phyloP scores from a whole-genome alignment of 2,329 filamentous ascomycete species.

The Xylaria sp. region DNA sequence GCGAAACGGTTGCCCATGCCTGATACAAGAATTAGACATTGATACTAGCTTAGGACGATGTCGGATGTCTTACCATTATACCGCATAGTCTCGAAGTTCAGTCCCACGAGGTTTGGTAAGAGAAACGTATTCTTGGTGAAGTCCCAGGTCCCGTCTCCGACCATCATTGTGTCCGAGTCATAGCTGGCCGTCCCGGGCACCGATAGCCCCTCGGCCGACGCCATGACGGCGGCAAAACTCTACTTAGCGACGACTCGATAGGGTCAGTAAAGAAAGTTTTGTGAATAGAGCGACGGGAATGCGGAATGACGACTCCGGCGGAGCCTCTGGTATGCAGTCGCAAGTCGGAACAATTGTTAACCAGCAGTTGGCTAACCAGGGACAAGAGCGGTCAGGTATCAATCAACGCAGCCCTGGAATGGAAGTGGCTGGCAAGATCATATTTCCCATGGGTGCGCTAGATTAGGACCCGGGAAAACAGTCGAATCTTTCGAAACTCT shows the following conservation, averaged over 20 bases:
- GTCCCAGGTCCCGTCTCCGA: constrained; percentile 85
- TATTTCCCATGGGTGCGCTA: background rate
- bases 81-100: constrained; percentile 80
- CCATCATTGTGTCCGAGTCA: constrained; percentile 71
- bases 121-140: constrained; percentile 76
- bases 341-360: constrained; percentile 1
- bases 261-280: constrained; percentile 5
- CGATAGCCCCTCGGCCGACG: constrained; percentile 63
- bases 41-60: background rate
- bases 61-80: constrained; percentile 69
- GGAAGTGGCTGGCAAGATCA: constrained; percentile 12
- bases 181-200: constrained; percentile 74
- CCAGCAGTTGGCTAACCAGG: background rate
- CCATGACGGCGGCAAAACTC: constrained; percentile 55
- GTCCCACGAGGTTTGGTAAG: constrained; percentile 73
- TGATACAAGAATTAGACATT: constrained; percentile 39
- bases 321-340: constrained; percentile 17
- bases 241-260: constrained; percentile 9
- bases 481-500: background rate
- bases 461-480: background rate
- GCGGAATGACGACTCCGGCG: constrained; percentile 11
- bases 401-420: constrained; percentile 9
- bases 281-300: constrained; percentile 17
- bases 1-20: constrained; percentile 84
- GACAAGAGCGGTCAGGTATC: constrained; percentile 10